Conservation (phyloP, 2,329 filamentous ascomycete genomes). For the Nigrospora oryzae region DNA sequence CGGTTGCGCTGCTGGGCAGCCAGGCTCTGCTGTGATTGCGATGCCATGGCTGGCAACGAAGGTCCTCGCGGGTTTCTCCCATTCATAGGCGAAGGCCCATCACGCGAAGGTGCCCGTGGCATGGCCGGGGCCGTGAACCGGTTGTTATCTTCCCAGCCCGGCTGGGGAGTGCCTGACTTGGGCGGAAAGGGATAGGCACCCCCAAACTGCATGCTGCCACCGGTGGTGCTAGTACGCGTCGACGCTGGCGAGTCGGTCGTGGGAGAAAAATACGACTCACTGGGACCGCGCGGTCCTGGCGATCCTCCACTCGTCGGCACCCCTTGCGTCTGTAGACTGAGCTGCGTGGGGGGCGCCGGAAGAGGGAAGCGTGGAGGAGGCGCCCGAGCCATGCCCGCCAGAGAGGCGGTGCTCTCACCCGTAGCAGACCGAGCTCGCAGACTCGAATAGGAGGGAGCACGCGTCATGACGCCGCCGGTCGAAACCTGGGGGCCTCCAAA, state of each 20-base stretch:
- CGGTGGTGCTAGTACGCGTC: slow-evolving; percentile 66
- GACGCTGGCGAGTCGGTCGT: slow-evolving; percentile 70
- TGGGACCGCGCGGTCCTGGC: slow-evolving; percentile 46
- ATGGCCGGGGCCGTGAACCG: slow-evolving; percentile 85
- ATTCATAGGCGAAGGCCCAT: slow-evolving; percentile 57
- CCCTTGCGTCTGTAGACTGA: slow-evolving; percentile 61
- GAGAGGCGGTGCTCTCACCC: slow-evolving; percentile 55
- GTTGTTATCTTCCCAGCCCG: slow-evolving; percentile 63
- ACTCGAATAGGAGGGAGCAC: slow-evolving; percentile 67
- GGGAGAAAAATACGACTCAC: slow-evolving; percentile 93
- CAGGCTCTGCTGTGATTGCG: slow-evolving; percentile 39
- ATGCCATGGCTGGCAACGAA: slow-evolving; percentile 66
- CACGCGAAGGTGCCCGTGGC: slow-evolving; percentile 71
- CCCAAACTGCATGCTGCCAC: slow-evolving; percentile 56
- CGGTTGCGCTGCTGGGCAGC: slow-evolving; percentile 66
- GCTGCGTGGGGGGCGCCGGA: slow-evolving; percentile 43
- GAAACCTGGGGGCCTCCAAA: slow-evolving; percentile 24
- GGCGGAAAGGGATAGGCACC: slow-evolving; percentile 55
- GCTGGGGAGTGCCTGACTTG: slow-evolving; percentile 61
- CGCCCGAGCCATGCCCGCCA: slow-evolving; percentile 47
- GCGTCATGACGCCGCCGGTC: slow-evolving; percentile 36
- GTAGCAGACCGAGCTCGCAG: slow-evolving; percentile 71
- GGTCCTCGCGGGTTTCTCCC: slow-evolving; percentile 65
- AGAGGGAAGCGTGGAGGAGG: slow-evolving; percentile 67
- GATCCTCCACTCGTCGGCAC: slow-evolving; percentile 36